Evolutionary conservation across 2,329 filamentous ascomycete genomes (phyloP).

Genomic region (Neonectria hederae): DNA sequence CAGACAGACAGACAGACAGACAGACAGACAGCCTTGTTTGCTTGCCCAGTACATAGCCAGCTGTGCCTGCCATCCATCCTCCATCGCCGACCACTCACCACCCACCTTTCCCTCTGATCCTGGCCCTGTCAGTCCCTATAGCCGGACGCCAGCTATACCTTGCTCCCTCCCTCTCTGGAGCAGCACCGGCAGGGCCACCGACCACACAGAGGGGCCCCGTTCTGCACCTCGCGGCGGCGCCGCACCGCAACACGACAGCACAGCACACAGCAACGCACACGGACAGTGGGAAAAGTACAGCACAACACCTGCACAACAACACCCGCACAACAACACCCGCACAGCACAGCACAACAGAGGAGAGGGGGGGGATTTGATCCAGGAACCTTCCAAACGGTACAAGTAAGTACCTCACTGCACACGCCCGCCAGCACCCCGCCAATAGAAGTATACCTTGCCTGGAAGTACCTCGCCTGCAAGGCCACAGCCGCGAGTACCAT

Average conservation of each 20-base stretch:
- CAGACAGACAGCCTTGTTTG: not conserved
- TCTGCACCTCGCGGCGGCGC: slow-evolving; percentile 6
- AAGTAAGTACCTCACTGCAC: too few relatives aligned
- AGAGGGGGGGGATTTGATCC: not conserved
- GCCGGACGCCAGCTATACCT: not conserved
- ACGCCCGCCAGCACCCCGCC: too few relatives aligned
- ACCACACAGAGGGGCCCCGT: slow-evolving; percentile 10
- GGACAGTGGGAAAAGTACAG: not conserved
- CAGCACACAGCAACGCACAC: slow-evolving; percentile 5
- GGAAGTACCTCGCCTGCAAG: not conserved
- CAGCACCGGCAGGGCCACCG: not conserved
- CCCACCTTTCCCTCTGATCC: not conserved
- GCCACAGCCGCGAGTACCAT: slow-evolving; percentile 16
- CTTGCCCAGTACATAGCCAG: not conserved
- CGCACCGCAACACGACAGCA: slow-evolving; percentile 24
- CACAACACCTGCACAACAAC: too few relatives aligned
- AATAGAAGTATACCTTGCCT: not conserved
- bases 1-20: too few relatives aligned
- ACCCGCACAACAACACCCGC: too few relatives aligned
- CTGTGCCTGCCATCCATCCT: not conserved
- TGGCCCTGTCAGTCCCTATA: not conserved
- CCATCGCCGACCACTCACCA: slow-evolving; percentile 1
- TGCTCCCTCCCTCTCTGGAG: not conserved
- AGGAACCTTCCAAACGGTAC: too few relatives aligned
- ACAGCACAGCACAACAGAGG: slow-evolving; percentile 10